These are phyloP conservation scores for Corylus americana DNA, from an alignment of 306 rosid genomes.

Conservation along the genomic window DNA sequence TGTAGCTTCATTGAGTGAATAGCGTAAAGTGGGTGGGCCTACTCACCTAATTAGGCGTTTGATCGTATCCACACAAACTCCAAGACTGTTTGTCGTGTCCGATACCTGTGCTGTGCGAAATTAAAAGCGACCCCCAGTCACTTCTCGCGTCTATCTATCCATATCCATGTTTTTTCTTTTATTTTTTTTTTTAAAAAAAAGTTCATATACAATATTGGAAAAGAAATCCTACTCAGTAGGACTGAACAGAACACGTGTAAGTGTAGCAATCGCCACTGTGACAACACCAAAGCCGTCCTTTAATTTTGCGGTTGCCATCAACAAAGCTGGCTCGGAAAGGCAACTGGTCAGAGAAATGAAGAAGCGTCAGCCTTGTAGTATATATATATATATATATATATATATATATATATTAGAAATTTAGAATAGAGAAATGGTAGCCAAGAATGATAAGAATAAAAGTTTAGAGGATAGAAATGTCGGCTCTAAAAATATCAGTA, in stretches of 20 bases:
- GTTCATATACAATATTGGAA: too few relatives aligned
- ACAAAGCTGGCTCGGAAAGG: neutral
- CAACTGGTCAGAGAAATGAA: neutral
- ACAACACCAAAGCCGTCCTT: neutral
- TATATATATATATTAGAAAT: too few relatives aligned
- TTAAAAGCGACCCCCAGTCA: too few relatives aligned
- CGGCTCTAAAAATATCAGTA: neutral
- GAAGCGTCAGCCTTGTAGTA: neutral
- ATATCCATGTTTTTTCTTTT: too few relatives aligned
- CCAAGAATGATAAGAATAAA: too few relatives aligned
- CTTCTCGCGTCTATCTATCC: too few relatives aligned
- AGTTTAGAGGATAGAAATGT: neutral
- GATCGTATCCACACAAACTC: neutral
- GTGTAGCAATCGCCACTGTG: constrained; percentile 9
- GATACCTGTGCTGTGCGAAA: neutral
- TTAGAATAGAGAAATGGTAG: too few relatives aligned
- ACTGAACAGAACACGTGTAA: constrained; percentile 21
- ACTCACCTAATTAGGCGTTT: neutral
- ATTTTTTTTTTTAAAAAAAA: too few relatives aligned
- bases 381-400: too few relatives aligned
- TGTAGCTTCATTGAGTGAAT: too few relatives aligned
- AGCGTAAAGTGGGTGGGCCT: too few relatives aligned
- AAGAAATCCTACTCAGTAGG: too few relatives aligned
- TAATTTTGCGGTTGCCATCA: neutral
- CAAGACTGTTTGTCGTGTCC: neutral